Evolutionary conservation across 2,329 filamentous ascomycete genomes (phyloP).

Genomic region (Chaetomiaceae sp.): DNA sequence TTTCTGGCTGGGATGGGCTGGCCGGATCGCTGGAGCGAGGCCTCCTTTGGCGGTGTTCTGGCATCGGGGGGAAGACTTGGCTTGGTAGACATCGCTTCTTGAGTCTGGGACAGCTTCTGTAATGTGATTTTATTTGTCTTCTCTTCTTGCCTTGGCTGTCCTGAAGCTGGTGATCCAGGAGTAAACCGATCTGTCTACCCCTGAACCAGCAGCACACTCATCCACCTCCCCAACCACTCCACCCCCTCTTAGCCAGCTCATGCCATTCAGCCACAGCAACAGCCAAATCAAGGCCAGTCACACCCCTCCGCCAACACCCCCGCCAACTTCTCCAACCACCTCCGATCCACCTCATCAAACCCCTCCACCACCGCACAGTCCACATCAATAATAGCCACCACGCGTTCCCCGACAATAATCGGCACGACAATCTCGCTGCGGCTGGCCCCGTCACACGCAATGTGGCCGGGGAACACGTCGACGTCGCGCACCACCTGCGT

Average conservation of each 20-base stretch:
- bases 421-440: conserved; percentile 80
- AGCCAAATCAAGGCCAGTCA: conserved; percentile 51
- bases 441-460: conserved; percentile 71
- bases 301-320: conserved; percentile 52
- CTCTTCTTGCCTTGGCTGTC: too few relatives aligned
- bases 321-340: conserved; percentile 60
- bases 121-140: too few relatives aligned
- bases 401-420: conserved; percentile 38
- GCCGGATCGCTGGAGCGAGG: too few relatives aligned
- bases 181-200: too few relatives aligned
- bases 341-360: conserved; percentile 63
- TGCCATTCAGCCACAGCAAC: too few relatives aligned
- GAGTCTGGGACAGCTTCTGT: too few relatives aligned
- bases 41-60: too few relatives aligned
- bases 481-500: conserved; percentile 69
- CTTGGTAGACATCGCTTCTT: too few relatives aligned
- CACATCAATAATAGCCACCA: conserved; percentile 66
- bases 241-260: background rate
- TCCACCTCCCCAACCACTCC: too few relatives aligned
- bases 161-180: too few relatives aligned
- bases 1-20: background rate
- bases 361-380: conserved; percentile 64
- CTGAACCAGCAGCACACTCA: too few relatives aligned
- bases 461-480: conserved; percentile 69
- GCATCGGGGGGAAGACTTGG: too few relatives aligned